Evolutionary conservation across 306 rosid species (phyloP).

Genomic region (Cercis canadensis): DNA sequence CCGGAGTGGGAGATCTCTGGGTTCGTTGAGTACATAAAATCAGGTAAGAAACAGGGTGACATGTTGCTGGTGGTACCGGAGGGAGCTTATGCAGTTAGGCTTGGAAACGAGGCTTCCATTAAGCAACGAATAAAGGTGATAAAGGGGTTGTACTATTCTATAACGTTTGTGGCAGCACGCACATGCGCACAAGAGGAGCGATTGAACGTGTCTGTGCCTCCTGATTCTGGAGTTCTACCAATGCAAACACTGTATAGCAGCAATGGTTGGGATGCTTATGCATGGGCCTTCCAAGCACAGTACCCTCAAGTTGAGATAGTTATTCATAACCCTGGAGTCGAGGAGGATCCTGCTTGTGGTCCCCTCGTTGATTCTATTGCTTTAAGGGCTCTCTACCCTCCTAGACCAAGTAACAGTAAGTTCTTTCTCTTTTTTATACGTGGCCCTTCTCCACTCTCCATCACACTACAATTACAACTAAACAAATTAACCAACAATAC

Average conservation of each 20-base stretch:
- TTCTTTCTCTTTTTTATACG: slow-evolving; percentile 1
- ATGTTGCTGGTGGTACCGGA: slow-evolving; percentile 95
- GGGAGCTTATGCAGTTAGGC: slow-evolving; percentile 87
- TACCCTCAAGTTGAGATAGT: slow-evolving; percentile 50
- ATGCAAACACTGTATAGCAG: slow-evolving; percentile 91
- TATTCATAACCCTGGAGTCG: slow-evolving; percentile 89
- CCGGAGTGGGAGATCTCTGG: slow-evolving; percentile 91
- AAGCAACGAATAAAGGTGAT: slow-evolving; percentile 69
- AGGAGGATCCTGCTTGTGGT: slow-evolving; percentile 97
- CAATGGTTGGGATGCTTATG: slow-evolving; percentile 89
- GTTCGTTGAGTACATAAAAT: slow-evolving; percentile 85
- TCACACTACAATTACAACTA: too few species aligned
- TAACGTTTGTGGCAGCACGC: slow-evolving; percentile 88
- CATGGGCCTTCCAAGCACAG: slow-evolving; percentile 80
- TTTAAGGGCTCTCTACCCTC: slow-evolving; percentile 71
- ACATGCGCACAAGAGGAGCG: slow-evolving; percentile 95
- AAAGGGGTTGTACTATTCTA: slow-evolving; percentile 72
- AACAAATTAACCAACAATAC: too few species aligned
- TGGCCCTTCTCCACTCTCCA: too few species aligned
- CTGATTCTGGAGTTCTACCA: slow-evolving; percentile 80
- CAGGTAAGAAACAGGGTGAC: slow-evolving; percentile 98
- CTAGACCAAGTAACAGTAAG: slow-evolving; percentile 71
- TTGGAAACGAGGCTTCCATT: slow-evolving; percentile 90
- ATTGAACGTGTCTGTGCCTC: slow-evolving; percentile 77
- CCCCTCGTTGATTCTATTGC: slow-evolving; percentile 90